Evolutionary conservation across 2,329 filamentous ascomycete genomes (phyloP).

Genomic region (Aureobasidium melanogenum): DNA sequence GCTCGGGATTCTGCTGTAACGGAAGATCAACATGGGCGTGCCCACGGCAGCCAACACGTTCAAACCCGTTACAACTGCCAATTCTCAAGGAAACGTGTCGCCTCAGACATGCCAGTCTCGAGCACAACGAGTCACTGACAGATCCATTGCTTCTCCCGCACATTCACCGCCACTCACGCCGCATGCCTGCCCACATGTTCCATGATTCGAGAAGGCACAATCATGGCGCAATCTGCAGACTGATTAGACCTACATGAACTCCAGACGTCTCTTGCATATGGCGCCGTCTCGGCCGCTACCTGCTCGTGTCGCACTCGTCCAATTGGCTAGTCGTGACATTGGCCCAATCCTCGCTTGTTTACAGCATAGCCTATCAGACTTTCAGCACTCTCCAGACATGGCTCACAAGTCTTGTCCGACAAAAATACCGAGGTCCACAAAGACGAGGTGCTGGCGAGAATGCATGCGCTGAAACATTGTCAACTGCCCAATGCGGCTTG

Average conservation of each 20-base stretch:
- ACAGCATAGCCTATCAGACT: not conserved
- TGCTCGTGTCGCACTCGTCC: not conserved
- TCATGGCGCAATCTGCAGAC: not conserved
- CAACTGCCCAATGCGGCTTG: not conserved
- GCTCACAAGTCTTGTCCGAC: not conserved
- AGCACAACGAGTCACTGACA: too few relatives aligned
- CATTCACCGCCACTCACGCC: not conserved
- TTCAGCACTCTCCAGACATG: too few relatives aligned
- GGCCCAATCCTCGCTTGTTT: not conserved
- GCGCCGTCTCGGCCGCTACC: not conserved
- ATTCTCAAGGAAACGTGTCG: not conserved
- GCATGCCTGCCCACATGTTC: not conserved
- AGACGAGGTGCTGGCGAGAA: not conserved
- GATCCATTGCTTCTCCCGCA: not conserved
- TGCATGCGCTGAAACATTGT: conserved; percentile 2
- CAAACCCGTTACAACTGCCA: not conserved
- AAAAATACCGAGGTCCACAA: not conserved
- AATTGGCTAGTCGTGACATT: not conserved
- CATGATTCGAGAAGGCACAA: conserved; percentile 1
- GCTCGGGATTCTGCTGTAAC: not conserved
- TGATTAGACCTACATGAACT: not conserved
- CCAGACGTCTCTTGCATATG: not conserved
- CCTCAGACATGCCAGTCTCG: not conserved
- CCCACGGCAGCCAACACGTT: not conserved
- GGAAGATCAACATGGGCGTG: not conserved